Base-by-base conservation (phyloP, 176 grass and related monocot genomes). In the Eremochloa ophiuroides region DNA sequence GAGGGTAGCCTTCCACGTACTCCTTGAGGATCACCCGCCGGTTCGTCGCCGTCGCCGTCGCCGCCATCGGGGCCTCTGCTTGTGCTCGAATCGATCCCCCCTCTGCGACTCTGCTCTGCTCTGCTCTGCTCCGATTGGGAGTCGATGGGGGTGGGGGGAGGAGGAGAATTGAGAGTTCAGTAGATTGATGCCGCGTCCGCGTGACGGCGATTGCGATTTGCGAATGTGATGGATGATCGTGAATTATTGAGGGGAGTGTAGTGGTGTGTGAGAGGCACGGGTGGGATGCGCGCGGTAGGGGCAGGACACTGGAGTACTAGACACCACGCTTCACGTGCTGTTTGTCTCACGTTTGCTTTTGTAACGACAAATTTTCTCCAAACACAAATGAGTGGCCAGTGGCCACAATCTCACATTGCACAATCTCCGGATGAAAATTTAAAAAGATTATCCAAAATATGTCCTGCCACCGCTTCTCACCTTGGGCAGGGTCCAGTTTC, bases 1-100 rank as follows among this genome's bases (percentile, higher is more conserved):
- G 40, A 0, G 87, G 87, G 76, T 82, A 79, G 5, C 91, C 91
- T 42, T 83, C 85, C 58, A 90, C 88, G 82, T 87, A 93, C 12
- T 85, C 79, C 80, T 85, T 90, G 7, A 93, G 81, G 34, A 90
- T 26, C 50, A 93, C 81, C n/a, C 85, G 85, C 63, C 85, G 78
- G 85, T 75, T 82, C 31, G 22, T 69, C 63, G 63, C 63, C 42
- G 69, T 47, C 70, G n/a, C n/a, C n/a, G 77, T 23, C 27, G 76
- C 8, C 3, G 76, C 30, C 62, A 35, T 51, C 14, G 22, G 27
- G 4, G 27, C 4, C 3, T 31, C 3, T 31, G 27, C 16, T 31
- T 3, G 12, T 29, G 27, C 25, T 62, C 60, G 60, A 23, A 55
- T 43, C 66, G 20, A 69, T 68, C n/a, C 60, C 23, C 26, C 1